Evolutionary conservation across 2,329 filamentous ascomycete species (phyloP).

Genomic region (Sporothrix humicola): DNA sequence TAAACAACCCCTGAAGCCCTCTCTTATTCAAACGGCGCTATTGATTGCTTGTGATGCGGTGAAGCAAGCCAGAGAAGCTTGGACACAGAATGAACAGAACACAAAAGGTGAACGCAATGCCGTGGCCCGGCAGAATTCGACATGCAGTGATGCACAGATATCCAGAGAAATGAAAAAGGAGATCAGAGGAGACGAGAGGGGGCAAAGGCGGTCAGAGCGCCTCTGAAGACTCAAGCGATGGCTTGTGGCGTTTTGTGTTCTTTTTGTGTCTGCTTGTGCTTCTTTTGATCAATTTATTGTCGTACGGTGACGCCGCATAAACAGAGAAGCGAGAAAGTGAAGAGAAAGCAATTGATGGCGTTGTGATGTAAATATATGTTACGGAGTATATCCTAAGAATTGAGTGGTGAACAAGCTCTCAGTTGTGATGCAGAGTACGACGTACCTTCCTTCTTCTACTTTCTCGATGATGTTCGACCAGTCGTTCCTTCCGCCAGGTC

Average conservation of each 20-base stretch:
- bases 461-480: slow-evolving; percentile 10
- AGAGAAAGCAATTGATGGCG: neutral
- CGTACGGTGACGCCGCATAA: slow-evolving; percentile 12
- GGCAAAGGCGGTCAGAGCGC: slow-evolving; percentile 19
- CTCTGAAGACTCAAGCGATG: neutral
- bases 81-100: no score
- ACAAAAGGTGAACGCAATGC: no score
- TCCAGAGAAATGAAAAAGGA: neutral
- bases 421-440: no score
- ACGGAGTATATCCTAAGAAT: no score
- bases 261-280: neutral
- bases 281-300: neutral
- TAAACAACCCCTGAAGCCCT: neutral
- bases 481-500: slow-evolving; percentile 16
- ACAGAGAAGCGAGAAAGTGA: slow-evolving; percentile 8
- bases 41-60: slow-evolving; percentile 25
- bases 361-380: neutral
- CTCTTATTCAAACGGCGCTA: slow-evolving; percentile 10
- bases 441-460: neutral
- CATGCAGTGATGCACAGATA: neutral
- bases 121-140: no score
- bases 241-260: neutral
- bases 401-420: no score
- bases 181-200: neutral
- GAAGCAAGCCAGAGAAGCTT: neutral